phyloP scores from a whole-genome alignment of 768 basidiomycete species.

The Leccinum rimulosum region DNA sequence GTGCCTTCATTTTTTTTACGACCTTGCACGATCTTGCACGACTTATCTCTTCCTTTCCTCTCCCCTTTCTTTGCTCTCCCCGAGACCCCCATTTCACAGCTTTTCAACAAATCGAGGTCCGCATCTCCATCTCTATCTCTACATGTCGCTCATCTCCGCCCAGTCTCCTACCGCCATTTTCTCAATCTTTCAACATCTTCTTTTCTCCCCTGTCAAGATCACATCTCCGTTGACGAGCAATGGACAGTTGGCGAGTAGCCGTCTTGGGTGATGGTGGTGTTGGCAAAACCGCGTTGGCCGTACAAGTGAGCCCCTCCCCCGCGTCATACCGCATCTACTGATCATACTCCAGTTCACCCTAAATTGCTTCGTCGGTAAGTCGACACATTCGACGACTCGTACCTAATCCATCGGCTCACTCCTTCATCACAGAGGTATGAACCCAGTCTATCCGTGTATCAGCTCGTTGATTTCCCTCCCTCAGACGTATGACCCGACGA shows the following conservation, averaged over 20 bases:
- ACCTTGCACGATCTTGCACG: constrained; percentile 67
- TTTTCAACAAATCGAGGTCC: constrained; percentile 32
- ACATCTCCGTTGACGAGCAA: constrained; percentile 38
- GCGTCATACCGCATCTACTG: constrained; percentile 3
- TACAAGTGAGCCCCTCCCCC: constrained; percentile 61
- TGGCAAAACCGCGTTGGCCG: constrained; percentile 93
- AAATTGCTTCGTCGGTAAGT: constrained; percentile 92
- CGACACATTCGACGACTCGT: constrained; percentile 1
- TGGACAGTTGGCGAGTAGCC: constrained; percentile 96
- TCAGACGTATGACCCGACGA: constrained; percentile 96
- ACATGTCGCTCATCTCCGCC: constrained; percentile 14
- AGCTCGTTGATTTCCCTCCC: constrained; percentile 8
- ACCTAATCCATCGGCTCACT: constrained; percentile 14
- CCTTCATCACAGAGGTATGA: constrained; percentile 51
- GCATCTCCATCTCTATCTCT: constrained; percentile 23
- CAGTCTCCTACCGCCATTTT: constrained; percentile 26
- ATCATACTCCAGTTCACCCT: constrained; percentile 77
- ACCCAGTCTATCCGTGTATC: constrained; percentile 3
- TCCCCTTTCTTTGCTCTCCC: constrained; percentile 39
- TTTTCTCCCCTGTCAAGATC: constrained; percentile 18
- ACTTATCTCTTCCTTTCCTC: constrained; percentile 42
- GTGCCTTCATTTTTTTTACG: constrained; percentile 48
- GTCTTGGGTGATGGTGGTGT: constrained; percentile 97
- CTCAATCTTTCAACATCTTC: constrained; percentile 26
- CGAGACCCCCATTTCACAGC: constrained; percentile 27